Evolutionary conservation across 2,329 filamentous ascomycete genomes (phyloP).

Genomic region (Aschersonia sp.): DNA sequence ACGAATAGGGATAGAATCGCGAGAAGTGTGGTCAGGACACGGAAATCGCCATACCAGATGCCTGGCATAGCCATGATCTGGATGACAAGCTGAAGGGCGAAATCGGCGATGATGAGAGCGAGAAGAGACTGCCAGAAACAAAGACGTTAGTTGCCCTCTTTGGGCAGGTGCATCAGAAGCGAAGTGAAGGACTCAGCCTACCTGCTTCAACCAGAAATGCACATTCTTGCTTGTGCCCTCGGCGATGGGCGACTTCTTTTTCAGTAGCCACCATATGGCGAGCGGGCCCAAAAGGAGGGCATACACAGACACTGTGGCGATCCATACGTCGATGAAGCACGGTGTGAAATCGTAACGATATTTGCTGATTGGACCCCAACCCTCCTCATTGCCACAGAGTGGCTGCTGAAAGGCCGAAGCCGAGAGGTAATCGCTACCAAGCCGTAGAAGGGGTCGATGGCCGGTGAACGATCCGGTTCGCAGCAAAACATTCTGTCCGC

Average conservation of each 20-base stretch:
- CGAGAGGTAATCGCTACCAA: constrained; percentile 47
- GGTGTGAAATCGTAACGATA: constrained; percentile 89
- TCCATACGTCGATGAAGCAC: constrained; percentile 90
- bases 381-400: constrained; percentile 78
- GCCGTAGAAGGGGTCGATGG: constrained; percentile 31
- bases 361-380: constrained; percentile 87
- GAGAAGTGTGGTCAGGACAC: constrained; percentile 67
- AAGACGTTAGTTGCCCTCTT: not conserved
- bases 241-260: constrained; percentile 41
- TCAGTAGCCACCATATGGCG: constrained; percentile 68
- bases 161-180: not conserved
- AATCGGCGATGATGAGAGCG: constrained; percentile 50
- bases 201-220: constrained; percentile 54
- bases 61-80: constrained; percentile 57
- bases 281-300: constrained; percentile 64
- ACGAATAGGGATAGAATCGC: constrained; percentile 60
- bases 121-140: constrained; percentile 31
- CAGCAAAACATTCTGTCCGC: constrained; percentile 31
- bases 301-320: constrained; percentile 63
- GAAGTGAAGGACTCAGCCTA: not conserved
- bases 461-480: constrained; percentile 49
- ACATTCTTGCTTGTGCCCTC: constrained; percentile 63
- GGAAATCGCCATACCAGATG: constrained; percentile 68
- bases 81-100: constrained; percentile 57
- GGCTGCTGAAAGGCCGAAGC: constrained; percentile 43